Evolutionary conservation across 306 rosid genomes (phyloP), one percentile per base, ranked within the genome.

Genomic region (Medicago ruthenica): DNA sequence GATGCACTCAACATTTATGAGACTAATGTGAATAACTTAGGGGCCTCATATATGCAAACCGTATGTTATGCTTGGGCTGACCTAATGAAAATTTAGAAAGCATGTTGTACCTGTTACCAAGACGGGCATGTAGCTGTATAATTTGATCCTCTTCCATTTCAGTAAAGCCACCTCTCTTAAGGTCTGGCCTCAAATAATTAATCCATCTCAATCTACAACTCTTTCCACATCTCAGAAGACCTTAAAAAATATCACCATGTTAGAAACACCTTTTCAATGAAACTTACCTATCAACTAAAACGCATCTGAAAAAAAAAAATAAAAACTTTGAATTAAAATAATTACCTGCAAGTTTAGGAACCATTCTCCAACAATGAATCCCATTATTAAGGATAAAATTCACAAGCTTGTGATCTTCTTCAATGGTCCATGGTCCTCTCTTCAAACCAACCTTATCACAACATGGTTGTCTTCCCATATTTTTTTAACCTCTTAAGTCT

Each of bases 141-240:
- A 95, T 92, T 79, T 95, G 92, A 78, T 88, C 87, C 81, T 95
- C 99, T 87, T 95, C 99, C 47, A 27, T 72, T 71, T 92, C 97
- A 5, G 99, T 95, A 74, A 90, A 90, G 37, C 84, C 84, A 72
- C 99, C 99, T 90, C 99, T 85, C 86, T 92, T 95, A 16, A 95
- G 97, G 88, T 92, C 98, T 4, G 98, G 98, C 79, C 97, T 89
- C 12, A 95, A 80, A 84, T 95, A 95, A 83, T 95, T 95, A 41
- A 92, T 92, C 99, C 99, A 95, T 87, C 99, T 90, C 63, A 95
- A 76, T 84, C 99, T 89, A 70, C 98, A 95, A 78, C 98, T 95
- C 80, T 95, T 95, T 55, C 98, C 97, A 84, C 98, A 95, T 84
- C 99, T 87, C 24, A 89, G 79, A 78, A 95, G 87, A 55, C 99